phyloP scores from a whole-genome alignment of 768 basidiomycete species.

The Mrakia blollopis region DNA sequence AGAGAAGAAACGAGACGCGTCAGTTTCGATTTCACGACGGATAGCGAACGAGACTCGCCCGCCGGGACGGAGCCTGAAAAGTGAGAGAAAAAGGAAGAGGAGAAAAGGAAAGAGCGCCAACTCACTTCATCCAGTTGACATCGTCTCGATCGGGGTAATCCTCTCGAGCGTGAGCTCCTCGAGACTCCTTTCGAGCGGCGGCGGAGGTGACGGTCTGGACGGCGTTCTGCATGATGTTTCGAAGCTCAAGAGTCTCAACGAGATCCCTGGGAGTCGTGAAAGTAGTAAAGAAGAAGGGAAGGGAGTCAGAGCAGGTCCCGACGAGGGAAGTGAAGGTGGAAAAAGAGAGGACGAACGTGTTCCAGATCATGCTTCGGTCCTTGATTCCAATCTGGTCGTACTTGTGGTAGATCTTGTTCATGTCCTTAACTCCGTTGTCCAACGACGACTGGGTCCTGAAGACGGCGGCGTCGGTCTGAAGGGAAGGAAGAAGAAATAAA shows the following conservation, averaged over 20 bases:
- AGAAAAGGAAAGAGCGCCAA: neutral
- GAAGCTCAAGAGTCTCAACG: slow-evolving; percentile 92
- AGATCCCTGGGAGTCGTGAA: slow-evolving; percentile 55
- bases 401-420: slow-evolving; percentile 77
- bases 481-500: neutral
- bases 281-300: neutral
- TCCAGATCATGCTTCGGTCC: slow-evolving; percentile 99
- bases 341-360: slow-evolving; percentile 64
- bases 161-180: slow-evolving; percentile 97
- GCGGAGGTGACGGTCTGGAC: slow-evolving; percentile 85
- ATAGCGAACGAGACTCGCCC: too few species aligned
- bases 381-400: slow-evolving; percentile 91
- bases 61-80: too few species aligned
- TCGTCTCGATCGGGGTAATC: slow-evolving; percentile 99
- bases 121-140: slow-evolving; percentile 58
- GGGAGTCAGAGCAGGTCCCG: too few species aligned
- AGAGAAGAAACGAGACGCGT: neutral
- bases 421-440: slow-evolving; percentile 86
- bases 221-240: slow-evolving; percentile 91
- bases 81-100: neutral
- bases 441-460: slow-evolving; percentile 87
- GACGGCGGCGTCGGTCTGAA: slow-evolving; percentile 78
- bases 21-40: neutral
- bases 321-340: neutral
- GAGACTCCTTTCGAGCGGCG: slow-evolving; percentile 85